phyloP scores from a whole-genome alignment of 192 early-diverging fungal genomes.

The Haplosporangium gracile region DNA sequence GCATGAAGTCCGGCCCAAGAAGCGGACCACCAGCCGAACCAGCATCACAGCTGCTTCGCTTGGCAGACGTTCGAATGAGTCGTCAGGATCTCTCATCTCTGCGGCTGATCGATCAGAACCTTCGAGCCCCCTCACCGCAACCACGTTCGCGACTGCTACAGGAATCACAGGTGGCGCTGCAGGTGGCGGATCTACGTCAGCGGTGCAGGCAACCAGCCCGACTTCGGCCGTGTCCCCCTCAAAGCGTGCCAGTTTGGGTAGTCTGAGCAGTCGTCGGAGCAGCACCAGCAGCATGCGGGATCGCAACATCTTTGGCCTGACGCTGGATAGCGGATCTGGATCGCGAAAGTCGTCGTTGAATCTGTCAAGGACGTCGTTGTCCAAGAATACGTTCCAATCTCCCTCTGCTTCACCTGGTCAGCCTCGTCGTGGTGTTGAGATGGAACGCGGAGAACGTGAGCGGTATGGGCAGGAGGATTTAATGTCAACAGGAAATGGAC shows the following conservation, averaged over 20 bases:
- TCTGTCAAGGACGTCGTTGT: conserved; percentile 18
- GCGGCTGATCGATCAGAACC: conserved; percentile 25
- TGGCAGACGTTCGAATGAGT: conserved; percentile 39
- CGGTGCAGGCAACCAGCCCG: neutral
- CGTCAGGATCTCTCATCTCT: conserved; percentile 4
- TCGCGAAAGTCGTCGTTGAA: conserved; percentile 50
- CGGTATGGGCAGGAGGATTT: neutral
- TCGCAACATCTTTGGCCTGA: conserved; percentile 47
- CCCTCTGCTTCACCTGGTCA: conserved; percentile 29
- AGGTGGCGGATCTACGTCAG: neutral
- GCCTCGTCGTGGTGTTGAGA: conserved; percentile 41
- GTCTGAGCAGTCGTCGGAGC: conserved; percentile 36
- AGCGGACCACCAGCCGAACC: conserved; percentile 51
- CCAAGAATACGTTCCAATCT: conserved; percentile 36
- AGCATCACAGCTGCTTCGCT: conserved; percentile 52
- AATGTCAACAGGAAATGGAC: conserved; percentile 17
- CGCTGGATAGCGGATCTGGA: conserved; percentile 41
- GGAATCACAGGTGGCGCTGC: neutral
- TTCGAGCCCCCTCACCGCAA: conserved; percentile 10
- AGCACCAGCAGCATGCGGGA: conserved; percentile 54
- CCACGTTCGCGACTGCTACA: neutral
- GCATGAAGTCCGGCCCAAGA: conserved; percentile 37
- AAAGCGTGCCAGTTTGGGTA: conserved; percentile 30
- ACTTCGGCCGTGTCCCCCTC: conserved; percentile 14
- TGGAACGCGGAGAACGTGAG: conserved; percentile 32